Evolutionary conservation across 306 rosid species (phyloP), one percentile per base, ranked within the genome.

Genomic region (Quercus alba): DNA sequence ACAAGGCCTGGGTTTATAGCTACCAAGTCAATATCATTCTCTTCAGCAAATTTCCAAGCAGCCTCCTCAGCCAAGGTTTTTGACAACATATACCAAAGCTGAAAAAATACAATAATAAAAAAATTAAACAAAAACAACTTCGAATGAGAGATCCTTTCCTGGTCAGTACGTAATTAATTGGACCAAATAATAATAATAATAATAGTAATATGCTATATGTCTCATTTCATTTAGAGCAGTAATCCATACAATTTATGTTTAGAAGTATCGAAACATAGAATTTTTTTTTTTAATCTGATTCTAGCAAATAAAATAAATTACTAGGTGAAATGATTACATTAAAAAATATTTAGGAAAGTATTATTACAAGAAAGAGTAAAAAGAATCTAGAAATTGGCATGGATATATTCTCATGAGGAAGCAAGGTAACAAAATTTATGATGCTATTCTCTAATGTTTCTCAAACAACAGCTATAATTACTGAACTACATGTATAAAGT

Each of bases 1-100:
- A 73, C 82, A 51, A 58, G 31, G 5, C 71, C 33, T 5, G 87
- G 84, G 20, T 80, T 73, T 5, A 84, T 71, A 5, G 84, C 44
- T 38, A 38, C 44, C 44, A 38, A 38, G 44, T 38, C 44, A 38
- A 38, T 38, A 38, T 7, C 10, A 46, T 78, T 81, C 23, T 13
- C 85, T 26, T 77, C 25, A 2, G 82, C 75, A 38, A 81, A 85
- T 51, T 70, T 81, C 82, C 83, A 77, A 33, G 88, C 88, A 49
- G 80, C 83, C 19, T 85, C 78, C 72, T 85, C 88, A 10, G 88
- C 88, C 52, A 85, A 77, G 6, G 75, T 74, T 35, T 85, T 85
- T 5, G 85, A 77, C 55, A 80, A 76, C 5, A 14, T 0, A 19
- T 77, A 80, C 84, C 81, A 81, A 1, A 17, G 9, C 87, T 80